A percentile compares a stretch with the other conserved stretches of the same genome.
phyloP scores from a whole-genome alignment of 1,284 basidiomycete genomes.

The Microbotryum silenes-acaulis region DNA sequence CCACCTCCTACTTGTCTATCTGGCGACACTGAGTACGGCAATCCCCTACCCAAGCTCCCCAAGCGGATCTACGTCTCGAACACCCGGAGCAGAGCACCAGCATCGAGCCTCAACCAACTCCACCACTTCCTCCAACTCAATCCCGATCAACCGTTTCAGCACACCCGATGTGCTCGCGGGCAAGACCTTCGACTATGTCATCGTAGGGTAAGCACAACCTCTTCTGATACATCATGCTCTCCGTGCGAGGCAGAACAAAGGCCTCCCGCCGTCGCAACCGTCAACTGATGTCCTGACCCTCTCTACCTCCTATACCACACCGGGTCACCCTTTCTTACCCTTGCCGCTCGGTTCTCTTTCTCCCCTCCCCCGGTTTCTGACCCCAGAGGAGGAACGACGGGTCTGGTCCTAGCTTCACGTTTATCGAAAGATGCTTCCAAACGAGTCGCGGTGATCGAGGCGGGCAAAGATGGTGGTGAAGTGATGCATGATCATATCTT shows the following conservation, averaged over 20 bases:
- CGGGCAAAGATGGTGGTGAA: conserved; percentile 55
- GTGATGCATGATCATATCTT: conserved; percentile 37
- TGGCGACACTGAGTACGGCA: too few species aligned
- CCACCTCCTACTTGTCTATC: too few species aligned
- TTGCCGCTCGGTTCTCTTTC: conserved; percentile 4
- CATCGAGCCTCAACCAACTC: too few species aligned
- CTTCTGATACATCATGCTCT: background rate
- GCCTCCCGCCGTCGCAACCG: background rate
- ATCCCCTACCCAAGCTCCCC: too few species aligned
- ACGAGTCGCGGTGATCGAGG: conserved; percentile 57
- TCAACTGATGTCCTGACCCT: background rate
- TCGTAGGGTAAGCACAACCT: conserved; percentile 20
- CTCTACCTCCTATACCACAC: background rate
- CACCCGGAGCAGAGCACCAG: too few species aligned
- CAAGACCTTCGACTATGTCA: conserved; percentile 25
- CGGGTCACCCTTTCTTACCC: background rate
- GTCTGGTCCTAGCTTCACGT: conserved; percentile 61
- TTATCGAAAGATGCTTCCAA: conserved; percentile 66
- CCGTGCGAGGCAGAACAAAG: background rate
- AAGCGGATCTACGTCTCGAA: too few species aligned
- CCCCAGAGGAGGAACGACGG: conserved; percentile 56
- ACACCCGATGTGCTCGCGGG: background rate
- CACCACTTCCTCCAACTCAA: too few species aligned
- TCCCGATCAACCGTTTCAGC: too few species aligned
- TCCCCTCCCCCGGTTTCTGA: conserved; percentile 14